Percentiles rank a stretch among this genome's conserved stretches.
phyloP scores from a whole-genome alignment of 345 rosid species.

The Nasturtium officinale region DNA sequence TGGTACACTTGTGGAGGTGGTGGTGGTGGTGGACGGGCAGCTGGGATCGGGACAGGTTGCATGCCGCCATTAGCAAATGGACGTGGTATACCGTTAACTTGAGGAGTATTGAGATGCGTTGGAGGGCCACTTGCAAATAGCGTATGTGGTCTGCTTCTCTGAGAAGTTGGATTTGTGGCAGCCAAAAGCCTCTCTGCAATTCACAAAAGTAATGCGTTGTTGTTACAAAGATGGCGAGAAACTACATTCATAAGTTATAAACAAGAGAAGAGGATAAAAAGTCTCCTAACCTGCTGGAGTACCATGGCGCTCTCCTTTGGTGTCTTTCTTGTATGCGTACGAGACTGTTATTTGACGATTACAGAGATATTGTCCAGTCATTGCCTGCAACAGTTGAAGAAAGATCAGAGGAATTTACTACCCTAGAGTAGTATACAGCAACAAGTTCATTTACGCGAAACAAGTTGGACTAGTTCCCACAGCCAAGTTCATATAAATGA shows the following conservation, averaged over 20 bases:
- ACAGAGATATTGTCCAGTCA: constrained; percentile 96
- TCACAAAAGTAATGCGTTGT: constrained; percentile 11
- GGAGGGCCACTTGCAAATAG: constrained; percentile 95
- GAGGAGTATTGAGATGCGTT: constrained; percentile 52
- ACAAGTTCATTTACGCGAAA: not conserved
- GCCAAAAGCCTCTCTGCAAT: constrained; percentile 93
- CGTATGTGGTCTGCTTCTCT: constrained; percentile 94
- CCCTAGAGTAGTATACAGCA: not conserved
- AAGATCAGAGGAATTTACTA: constrained; percentile 4
- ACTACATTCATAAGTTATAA: not conserved
- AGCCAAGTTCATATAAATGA: not conserved
- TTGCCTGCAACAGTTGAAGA: constrained; percentile 60
- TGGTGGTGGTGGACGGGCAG: constrained; percentile 72
- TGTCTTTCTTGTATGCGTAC: constrained; percentile 96
- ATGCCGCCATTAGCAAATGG: constrained; percentile 67
- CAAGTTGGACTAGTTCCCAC: not conserved
- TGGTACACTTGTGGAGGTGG: constrained; percentile 68
- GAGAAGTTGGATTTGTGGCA: constrained; percentile 80
- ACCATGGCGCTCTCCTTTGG: constrained; percentile 98
- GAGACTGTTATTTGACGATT: constrained; percentile 97
- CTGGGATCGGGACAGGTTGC: constrained; percentile 55
- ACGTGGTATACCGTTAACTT: constrained; percentile 72
- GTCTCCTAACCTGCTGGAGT: constrained; percentile 89
- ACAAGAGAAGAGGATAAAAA: constrained; percentile 17
- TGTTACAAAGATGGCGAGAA: not conserved